Evolutionary conservation across 805 yeast genomes (phyloP), one percentile per base, ranked within the genome.

Genomic region (Wickerhamomyces hampshirensis): DNA sequence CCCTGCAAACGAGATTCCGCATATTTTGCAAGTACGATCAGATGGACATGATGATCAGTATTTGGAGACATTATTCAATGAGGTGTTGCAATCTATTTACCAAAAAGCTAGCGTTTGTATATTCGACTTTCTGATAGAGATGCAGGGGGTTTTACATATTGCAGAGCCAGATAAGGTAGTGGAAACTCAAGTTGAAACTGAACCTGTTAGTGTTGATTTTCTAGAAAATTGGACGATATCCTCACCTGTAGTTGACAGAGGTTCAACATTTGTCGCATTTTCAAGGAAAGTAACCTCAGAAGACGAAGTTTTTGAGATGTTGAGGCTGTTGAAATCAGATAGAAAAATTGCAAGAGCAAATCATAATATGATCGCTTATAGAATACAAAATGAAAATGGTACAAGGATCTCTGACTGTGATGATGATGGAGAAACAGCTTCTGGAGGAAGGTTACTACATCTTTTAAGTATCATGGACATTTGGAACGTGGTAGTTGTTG

Each of bases 391-490:
- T 14, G 29, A 34, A 4, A 50, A 62, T 18, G 85, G 80, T 0
- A 72, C 77, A 0, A 67, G 71, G 26, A 72, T 69, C 32, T 93
- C 85, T 50, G 97, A 93, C 50, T 88, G 85, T 49, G 97, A 93
- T 53, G 98, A 93, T 57, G 98, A 91, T 55, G 98, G 98, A 3
- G 98, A 93, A 55, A 72, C 94, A 0, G 98, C 98, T 1, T 96
- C 98, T 1, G 98, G 98, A 8, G 77, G 89, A 5, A 65, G 96
- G 39, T 63, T 89, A 69, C 59, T 88, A 34, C 96, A 87, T 63
- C 59, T 89, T 32, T 60, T 89, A 46, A 75, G 84, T 26, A 42
- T 53, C 46, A 82, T 82, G 84, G 87, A 86, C 49, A 84, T 75
- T 2, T 76, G 85, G 83, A 80, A 89, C 55, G 85, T 84, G 4